A percentile compares a stretch with the other conserved stretches of the same genome.
Conservation (phyloP, 164 flowering plant species). For the Piper longum region DNA sequence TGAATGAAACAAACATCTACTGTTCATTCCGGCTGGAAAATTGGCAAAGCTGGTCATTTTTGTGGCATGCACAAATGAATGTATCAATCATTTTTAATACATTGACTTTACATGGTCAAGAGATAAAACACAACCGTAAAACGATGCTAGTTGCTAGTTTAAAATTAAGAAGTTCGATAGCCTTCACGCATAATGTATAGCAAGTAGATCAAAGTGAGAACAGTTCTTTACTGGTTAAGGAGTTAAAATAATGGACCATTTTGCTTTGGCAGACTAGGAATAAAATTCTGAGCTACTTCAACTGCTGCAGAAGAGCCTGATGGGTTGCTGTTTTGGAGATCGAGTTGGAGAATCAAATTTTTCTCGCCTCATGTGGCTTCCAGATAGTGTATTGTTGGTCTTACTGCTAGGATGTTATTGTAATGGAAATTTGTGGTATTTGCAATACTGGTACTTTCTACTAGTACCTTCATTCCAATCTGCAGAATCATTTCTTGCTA, state of each 20-base stretch:
- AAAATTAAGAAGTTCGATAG: no score
- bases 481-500: neutral
- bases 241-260: neutral
- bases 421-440: neutral
- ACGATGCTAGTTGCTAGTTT: no score
- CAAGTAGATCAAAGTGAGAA: no score
- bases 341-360: neutral
- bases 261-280: constrained; percentile 31
- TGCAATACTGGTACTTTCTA: neutral
- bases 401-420: neutral
- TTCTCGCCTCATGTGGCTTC: neutral
- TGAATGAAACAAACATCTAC: no score
- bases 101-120: no score
- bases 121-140: no score
- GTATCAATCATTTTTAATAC: no score
- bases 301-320: constrained; percentile 38
- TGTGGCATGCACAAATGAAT: no score
- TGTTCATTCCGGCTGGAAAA: no score
- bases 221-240: neutral
- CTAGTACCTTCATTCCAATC: neutral
- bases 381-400: neutral
- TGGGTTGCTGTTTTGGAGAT: neutral
- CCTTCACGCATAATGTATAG: no score
- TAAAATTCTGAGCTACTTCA: constrained; percentile 57
- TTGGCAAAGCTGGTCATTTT: no score